Base-by-base conservation (phyloP, 148 eudicot genomes). In the Silene latifolia region DNA sequence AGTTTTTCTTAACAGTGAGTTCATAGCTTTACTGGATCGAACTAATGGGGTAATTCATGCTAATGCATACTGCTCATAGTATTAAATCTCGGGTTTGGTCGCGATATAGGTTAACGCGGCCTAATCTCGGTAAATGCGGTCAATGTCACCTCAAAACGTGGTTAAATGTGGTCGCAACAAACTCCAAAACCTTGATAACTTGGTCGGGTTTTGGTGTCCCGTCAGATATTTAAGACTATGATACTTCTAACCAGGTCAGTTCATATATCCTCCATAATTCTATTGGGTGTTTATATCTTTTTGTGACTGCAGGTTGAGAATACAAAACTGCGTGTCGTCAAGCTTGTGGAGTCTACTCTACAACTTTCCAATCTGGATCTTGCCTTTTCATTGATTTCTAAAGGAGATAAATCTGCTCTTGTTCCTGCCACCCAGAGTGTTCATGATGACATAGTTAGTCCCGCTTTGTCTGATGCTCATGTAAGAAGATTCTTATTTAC, bases 341-440 rank as follows among this genome's bases (percentile, higher is more conserved):
- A 90, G 77, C 88, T 95, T 72, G 84, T 88, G 64, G 91, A 89
- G 69, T 88, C 97, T 72, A 90, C 98, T 56, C 75, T 95, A 63
- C 89, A 79, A 79, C 69, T 95, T 54, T 92, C 98, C 63, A 95
- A 95, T 90, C 70, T 95, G 69, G 93, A 92, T 81, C 79, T 92
- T 76, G 98, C 88, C 24, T 77, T 86, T 46, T 83, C 93, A 20
- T 86, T 84, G 76, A 84, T 88, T 74, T 79, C 92, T 58, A 90
- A 82, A 81, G 87, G 88, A 64, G 87, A 84, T 47, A 95, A 84
- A 74, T 87, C 92, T 78, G 76, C 85, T 76, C 83, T 85, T 69
- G 77, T 87, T 79, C 89, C 88, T 19, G 92, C 90, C 42, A 86
- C 93, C 25, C 80, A 84, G 76, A 87, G 78, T 79, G 76, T 92